Evolutionary conservation across 305 asterid genomes (phyloP), one percentile per base, ranked within the genome.

Genomic region (Withania somnifera): DNA sequence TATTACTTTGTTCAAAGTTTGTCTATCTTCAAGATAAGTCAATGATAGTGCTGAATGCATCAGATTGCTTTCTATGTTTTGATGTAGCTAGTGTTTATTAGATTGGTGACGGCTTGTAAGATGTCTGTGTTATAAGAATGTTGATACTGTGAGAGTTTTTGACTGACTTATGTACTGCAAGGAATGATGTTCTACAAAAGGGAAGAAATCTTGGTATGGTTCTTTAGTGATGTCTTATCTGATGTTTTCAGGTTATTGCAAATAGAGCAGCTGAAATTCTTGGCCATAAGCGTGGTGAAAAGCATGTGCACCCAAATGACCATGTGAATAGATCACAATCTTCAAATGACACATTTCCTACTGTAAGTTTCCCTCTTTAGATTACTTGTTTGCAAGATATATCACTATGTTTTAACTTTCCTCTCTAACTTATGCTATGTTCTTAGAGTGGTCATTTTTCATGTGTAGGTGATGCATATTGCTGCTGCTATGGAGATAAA

Each of bases 261-360:
- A 95, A 95, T 82, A 91, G 99, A 88, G 99, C 99, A 32, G 91
- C 95, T 88, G 98, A 95, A 87, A 93, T 95, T 86, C 95, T 95
- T n/a, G 99, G 98, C 77, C 97, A 92, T 90, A 86, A 87, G 87
- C 95, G 93, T 17, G 99, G 99, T 32, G 97, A 82, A 80, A 95
- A 95, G 88, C 81, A 86, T 79, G 98, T 95, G 81, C 99, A 95
- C 81, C 99, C 98, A 71, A 95, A 94, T 80, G 99, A 95, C 87
- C 99, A 95, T 63, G 98, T 95, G 79, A 95, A 95, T 84, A 89
- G 97, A 83, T 95, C 99, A 56, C 98, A 95, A 85, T 95, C 99
- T 87, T 95, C 99, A 63, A 95, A 95, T 80, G 99, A 95, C 86
- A 95, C 99, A 28, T 94, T 95, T 87, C 98, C 99, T 51, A 94